Conservation (phyloP, 805 yeast genomes). For the Jamesozyma spencerorum region DNA sequence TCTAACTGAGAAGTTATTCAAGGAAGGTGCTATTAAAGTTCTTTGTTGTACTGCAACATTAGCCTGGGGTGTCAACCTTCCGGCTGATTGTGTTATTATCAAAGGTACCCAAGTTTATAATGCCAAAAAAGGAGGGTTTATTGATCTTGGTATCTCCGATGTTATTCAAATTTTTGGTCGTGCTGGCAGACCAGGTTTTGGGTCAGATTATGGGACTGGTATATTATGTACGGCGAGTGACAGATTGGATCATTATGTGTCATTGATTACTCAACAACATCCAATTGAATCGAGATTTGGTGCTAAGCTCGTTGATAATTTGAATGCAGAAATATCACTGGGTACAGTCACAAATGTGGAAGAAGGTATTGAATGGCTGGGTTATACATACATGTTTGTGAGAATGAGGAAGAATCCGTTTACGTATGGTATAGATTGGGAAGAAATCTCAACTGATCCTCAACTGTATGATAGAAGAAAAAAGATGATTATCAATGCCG, state of each 20-base stretch:
- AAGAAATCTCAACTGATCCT: slow-evolving; percentile 76
- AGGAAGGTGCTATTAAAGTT: slow-evolving; percentile 77
- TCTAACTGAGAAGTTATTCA: slow-evolving; percentile 78
- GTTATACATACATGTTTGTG: slow-evolving; percentile 88
- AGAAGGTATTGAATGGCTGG: slow-evolving; percentile 96
- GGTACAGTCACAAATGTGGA: slow-evolving; percentile 93
- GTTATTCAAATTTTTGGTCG: slow-evolving; percentile 97
- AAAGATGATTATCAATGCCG: slow-evolving; percentile 69
- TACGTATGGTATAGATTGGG: slow-evolving; percentile 85
- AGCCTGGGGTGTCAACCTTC: slow-evolving; percentile 99
- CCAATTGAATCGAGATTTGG: slow-evolving; percentile 85
- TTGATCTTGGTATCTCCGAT: slow-evolving; percentile 90
- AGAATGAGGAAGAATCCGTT: slow-evolving; percentile 93
- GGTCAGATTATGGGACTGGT: slow-evolving; percentile 84
- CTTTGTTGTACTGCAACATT: slow-evolving; percentile 93
- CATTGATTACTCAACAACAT: slow-evolving; percentile 84
- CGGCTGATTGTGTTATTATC: slow-evolving; percentile 94
- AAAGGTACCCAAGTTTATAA: slow-evolving; percentile 96
- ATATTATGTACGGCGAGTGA: slow-evolving; percentile 78
- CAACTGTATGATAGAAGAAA: slow-evolving; percentile 63
- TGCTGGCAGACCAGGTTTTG: slow-evolving; percentile 96
- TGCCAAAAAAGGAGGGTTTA: slow-evolving; percentile 87
- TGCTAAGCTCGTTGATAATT: slow-evolving; percentile 74
- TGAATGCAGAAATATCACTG: slow-evolving; percentile 91
- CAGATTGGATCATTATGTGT: slow-evolving; percentile 76